Conservation (phyloP, 2,329 filamentous ascomycete genomes). For the Colletotrichum scovillei region DNA sequence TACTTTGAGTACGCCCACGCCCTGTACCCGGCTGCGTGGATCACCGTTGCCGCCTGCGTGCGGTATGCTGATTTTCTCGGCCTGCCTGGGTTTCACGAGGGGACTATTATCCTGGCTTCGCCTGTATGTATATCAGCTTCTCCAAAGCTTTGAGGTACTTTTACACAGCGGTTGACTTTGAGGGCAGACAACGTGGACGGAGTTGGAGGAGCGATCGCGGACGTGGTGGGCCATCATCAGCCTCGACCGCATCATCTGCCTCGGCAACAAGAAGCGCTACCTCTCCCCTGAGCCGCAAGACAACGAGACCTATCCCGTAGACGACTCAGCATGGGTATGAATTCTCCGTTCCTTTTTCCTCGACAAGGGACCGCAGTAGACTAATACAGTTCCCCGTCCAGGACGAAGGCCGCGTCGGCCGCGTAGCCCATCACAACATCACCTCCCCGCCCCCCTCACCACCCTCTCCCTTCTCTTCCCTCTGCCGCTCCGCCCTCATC, state of each 20-base stretch:
- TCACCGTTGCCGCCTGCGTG: constrained; percentile 57
- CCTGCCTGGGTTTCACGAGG: constrained; percentile 49
- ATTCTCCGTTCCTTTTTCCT: background rate
- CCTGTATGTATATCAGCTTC: no score
- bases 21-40: constrained; percentile 62
- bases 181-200: constrained; percentile 55
- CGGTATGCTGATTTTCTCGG: constrained; percentile 59
- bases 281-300: constrained; percentile 37
- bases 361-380: no score
- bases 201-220: constrained; percentile 57
- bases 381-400: no score
- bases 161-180: no score
- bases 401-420: constrained; percentile 50
- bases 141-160: no score
- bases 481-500: constrained; percentile 53
- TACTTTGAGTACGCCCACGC: constrained; percentile 61
- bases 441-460: constrained; percentile 54
- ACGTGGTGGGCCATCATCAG: constrained; percentile 62
- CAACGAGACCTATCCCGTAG: constrained; percentile 46
- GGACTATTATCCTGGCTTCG: constrained; percentile 49
- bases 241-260: constrained; percentile 46
- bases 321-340: constrained; percentile 54
- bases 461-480: constrained; percentile 61
- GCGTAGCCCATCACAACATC: constrained; percentile 44
- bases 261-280: constrained; percentile 37